Conservation (phyloP, 495 filamentous ascomycete species). For the Penicillium bovifimosum region DNA sequence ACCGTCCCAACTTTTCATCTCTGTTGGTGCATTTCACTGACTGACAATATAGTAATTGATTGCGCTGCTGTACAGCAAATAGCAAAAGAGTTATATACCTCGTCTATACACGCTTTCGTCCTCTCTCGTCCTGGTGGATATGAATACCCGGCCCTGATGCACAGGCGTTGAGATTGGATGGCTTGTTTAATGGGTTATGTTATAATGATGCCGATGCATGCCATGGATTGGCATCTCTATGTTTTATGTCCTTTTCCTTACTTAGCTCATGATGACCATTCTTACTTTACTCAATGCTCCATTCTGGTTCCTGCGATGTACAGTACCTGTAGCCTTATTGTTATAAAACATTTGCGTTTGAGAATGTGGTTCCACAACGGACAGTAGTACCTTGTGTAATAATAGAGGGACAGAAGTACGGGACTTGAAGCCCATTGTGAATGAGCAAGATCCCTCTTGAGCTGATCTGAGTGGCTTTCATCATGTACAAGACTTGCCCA, state of each 20-base stretch:
- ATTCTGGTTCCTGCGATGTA: conserved; percentile 14
- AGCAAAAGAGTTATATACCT: conserved; percentile 11
- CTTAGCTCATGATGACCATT: conserved; percentile 2
- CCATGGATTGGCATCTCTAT: conserved; percentile 7
- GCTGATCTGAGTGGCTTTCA: too few relatives aligned
- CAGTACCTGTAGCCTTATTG: conserved; percentile 6
- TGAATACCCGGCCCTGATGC: neutral
- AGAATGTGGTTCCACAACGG: conserved; percentile 18
- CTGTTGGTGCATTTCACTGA: conserved; percentile 18
- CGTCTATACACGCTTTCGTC: neutral
- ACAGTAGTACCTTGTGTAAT: conserved; percentile 1
- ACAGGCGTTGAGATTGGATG: neutral
- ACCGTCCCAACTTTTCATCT: neutral
- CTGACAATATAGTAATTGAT: conserved; percentile 28
- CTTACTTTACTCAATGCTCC: conserved; percentile 1
- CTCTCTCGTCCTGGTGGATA: neutral
- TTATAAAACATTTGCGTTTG: conserved; percentile 14
- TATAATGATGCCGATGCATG: conserved; percentile 18
- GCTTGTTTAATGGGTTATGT: conserved; percentile 5
- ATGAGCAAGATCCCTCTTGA: too few relatives aligned
- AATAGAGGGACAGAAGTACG: too few relatives aligned
- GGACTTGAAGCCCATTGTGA: too few relatives aligned
- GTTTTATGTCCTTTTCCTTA: conserved; percentile 4
- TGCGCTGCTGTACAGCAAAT: conserved; percentile 11
- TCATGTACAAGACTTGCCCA: too few relatives aligned